Conservation (phyloP, 768 basidiomycete species). For the Chalciporus piperatus region DNA sequence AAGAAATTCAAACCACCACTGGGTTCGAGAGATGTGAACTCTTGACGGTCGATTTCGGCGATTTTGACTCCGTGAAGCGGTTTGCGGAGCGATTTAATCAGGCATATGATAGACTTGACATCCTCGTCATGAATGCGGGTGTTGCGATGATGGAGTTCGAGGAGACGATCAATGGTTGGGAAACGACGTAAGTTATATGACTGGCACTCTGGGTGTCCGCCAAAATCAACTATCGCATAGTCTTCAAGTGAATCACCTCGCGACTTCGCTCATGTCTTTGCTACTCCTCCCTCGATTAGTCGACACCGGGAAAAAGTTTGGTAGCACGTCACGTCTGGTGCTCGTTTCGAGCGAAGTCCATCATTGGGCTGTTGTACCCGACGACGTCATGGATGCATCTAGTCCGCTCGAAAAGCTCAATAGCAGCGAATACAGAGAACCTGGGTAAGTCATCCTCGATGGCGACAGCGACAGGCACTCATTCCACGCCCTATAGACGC, state of each 20-base stretch:
- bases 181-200: conserved; percentile 33
- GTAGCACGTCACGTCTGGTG: conserved; percentile 26
- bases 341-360: conserved; percentile 32
- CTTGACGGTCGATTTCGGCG: conserved; percentile 40
- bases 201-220: background rate
- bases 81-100: conserved; percentile 33
- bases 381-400: conserved; percentile 18
- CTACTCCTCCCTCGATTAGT: conserved; percentile 32
- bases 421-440: conserved; percentile 17
- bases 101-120: conserved; percentile 33
- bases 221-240: conserved; percentile 7
- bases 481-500: conserved; percentile 3
- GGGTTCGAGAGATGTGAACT: conserved; percentile 35
- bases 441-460: conserved; percentile 8
- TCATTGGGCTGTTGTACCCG: conserved; percentile 13
- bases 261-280: conserved; percentile 31
- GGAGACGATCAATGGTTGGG: conserved; percentile 44
- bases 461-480: background rate
- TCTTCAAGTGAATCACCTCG: conserved; percentile 36
- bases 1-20: conserved; percentile 24
- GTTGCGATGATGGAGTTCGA: conserved; percentile 13
- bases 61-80: conserved; percentile 39
- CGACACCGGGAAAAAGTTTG: conserved; percentile 22
- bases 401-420: conserved; percentile 27
- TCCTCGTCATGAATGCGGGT: conserved; percentile 46